These are phyloP conservation scores for Ophiostoma populinum DNA, from an alignment of 2,329 filamentous ascomycete genomes.

Conservation along the genomic window DNA sequence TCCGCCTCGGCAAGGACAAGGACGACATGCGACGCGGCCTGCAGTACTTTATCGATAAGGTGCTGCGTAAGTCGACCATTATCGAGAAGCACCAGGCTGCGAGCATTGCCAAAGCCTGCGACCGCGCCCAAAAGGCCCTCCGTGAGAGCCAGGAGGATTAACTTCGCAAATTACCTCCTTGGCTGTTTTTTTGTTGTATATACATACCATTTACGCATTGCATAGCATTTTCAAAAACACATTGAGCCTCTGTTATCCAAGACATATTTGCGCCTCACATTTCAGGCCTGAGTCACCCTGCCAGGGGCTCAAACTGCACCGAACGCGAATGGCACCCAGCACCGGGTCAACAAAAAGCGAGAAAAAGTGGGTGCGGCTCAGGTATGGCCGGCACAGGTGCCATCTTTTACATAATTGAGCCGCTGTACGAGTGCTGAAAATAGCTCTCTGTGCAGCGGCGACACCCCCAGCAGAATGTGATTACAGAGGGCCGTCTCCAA, in stretches of 20 bases:
- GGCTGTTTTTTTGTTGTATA: too few relatives aligned
- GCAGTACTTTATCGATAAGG: slow-evolving; percentile 63
- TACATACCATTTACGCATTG: too few relatives aligned
- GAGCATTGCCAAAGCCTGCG: slow-evolving; percentile 29
- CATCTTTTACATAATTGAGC: too few relatives aligned
- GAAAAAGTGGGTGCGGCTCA: neutral
- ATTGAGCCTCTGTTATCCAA: too few relatives aligned
- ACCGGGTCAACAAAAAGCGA: slow-evolving; percentile 8
- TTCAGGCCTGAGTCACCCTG: too few relatives aligned
- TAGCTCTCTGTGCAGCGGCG: slow-evolving; percentile 3
- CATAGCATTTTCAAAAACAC: too few relatives aligned
- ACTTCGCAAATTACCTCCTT: too few relatives aligned
- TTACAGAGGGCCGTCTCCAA: neutral
- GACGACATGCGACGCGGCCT: slow-evolving; percentile 56
- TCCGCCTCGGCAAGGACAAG: slow-evolving; percentile 44
- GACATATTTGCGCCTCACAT: slow-evolving; percentile 7
- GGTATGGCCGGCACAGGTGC: neutral
- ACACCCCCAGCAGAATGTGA: too few relatives aligned
- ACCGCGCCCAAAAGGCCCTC: slow-evolving; percentile 23
- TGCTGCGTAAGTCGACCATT: slow-evolving; percentile 48
- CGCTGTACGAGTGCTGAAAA: slow-evolving; percentile 2
- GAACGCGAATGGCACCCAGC: neutral
- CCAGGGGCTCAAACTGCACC: neutral
- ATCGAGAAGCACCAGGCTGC: slow-evolving; percentile 29
- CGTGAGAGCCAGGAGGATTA: slow-evolving; percentile 7